Evolutionary conservation across 2,329 filamentous ascomycete species (phyloP).

Genomic region (Cryphonectria radicalis): DNA sequence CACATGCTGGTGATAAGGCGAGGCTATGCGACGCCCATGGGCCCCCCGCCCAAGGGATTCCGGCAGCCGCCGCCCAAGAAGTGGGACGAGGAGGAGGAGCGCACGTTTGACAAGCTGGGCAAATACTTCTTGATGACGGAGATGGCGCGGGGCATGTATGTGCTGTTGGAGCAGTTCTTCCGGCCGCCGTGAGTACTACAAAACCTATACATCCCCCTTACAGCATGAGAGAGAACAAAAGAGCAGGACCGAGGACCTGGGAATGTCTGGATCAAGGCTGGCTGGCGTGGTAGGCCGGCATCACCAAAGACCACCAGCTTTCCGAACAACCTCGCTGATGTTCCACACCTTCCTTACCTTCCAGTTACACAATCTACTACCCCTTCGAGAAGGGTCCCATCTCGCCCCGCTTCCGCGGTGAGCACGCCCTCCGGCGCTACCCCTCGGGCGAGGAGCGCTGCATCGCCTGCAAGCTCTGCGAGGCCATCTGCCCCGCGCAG

Average conservation of each 20-base stretch:
- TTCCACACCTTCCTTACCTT: conserved; percentile 5
- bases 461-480: conserved; percentile 99
- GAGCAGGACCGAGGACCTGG: not conserved
- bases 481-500: conserved; percentile 96
- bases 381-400: conserved; percentile 99
- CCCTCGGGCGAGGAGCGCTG: conserved; percentile 97
- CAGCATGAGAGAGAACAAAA: too few species aligned
- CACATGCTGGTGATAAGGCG: conserved; percentile 23
- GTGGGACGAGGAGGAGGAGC: conserved; percentile 83
- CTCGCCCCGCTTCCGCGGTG: conserved; percentile 95
- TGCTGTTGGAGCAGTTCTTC: conserved; percentile 97
- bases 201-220: not conserved
- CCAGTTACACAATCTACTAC: conserved; percentile 96
- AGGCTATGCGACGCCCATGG: conserved; percentile 70
- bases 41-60: conserved; percentile 81
- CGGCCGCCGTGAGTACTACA: conserved; percentile 82
- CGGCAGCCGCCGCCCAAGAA: conserved; percentile 71
- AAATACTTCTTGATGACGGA: conserved; percentile 96
- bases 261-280: not conserved
- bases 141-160: conserved; percentile 97
- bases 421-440: conserved; percentile 95
- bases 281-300: not conserved
- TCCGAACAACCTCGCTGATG: not conserved
- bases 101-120: conserved; percentile 78
- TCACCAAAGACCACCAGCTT: not conserved